A percentile compares a stretch with the other conserved stretches of the same genome.
These are phyloP conservation scores for Leccinum arenicola DNA, from an alignment of 768 basidiomycete genomes.

Conservation along the genomic window DNA sequence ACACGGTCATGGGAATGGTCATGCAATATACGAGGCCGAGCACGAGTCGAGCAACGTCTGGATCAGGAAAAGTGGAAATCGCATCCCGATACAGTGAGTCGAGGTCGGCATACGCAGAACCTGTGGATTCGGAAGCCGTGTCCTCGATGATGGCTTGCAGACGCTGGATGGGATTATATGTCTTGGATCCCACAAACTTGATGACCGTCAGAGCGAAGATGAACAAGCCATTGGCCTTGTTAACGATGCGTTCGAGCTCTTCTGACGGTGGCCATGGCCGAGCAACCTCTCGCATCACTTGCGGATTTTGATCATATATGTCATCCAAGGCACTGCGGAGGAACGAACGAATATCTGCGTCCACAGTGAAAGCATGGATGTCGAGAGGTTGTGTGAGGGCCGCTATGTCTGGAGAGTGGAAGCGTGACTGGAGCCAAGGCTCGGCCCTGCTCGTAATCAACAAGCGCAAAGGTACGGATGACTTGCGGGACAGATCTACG, in stretches of 20 bases:
- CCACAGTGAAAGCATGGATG: no score
- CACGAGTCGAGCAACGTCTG: conserved; percentile 16
- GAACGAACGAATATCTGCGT: no score
- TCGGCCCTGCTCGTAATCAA: no score
- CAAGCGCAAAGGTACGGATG: no score
- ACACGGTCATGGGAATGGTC: conserved; percentile 12
- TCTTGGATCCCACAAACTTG: no score
- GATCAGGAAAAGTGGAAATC: conserved; percentile 13
- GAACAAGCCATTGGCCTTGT: conserved; percentile 18
- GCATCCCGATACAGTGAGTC: conserved; percentile 17
- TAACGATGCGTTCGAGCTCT: conserved; percentile 20
- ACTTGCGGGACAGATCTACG: no score
- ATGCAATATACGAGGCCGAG: conserved; percentile 18
- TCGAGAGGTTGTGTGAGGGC: no score
- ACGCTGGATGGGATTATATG: no score
- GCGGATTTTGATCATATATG: conserved; percentile 7
- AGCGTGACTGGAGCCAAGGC: no score
- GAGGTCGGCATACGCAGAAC: conserved; percentile 13
- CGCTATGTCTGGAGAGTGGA: no score
- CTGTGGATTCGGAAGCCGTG: background rate
- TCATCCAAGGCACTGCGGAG: conserved; percentile 10
- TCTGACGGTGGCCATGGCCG: conserved; percentile 24
- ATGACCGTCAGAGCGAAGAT: no score
- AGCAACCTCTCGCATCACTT: conserved; percentile 8
- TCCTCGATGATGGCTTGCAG: no score